These are phyloP conservation scores for Olyra latifolia DNA, from an alignment of 176 grass and related monocot genomes.

Conservation along the genomic window DNA sequence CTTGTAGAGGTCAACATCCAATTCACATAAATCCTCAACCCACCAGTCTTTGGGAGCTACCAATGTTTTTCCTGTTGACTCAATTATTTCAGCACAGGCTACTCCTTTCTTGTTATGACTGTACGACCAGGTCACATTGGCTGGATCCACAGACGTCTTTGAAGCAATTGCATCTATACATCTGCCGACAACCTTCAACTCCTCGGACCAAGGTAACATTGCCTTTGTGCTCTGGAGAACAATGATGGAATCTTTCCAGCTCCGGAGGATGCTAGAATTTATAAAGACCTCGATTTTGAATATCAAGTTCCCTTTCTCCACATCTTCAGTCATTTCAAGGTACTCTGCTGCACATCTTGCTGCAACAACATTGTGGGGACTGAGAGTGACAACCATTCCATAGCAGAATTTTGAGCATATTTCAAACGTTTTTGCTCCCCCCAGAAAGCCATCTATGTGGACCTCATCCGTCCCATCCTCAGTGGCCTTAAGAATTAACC, in stretches of 20 bases:
- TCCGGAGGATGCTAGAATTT: slow-evolving; percentile 77
- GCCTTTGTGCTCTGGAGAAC: slow-evolving; percentile 81
- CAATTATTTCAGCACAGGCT: slow-evolving; percentile 58
- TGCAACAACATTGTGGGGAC: slow-evolving; percentile 83
- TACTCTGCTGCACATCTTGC: slow-evolving; percentile 83
- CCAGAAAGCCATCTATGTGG: slow-evolving; percentile 62
- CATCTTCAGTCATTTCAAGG: slow-evolving; percentile 91
- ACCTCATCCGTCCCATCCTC: slow-evolving; percentile 67
- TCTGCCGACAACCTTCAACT: slow-evolving; percentile 80
- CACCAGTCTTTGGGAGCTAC: slow-evolving; percentile 86
- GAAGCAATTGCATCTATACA: slow-evolving; percentile 91
- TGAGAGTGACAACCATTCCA: slow-evolving; percentile 90
- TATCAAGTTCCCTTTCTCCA: slow-evolving; percentile 95
- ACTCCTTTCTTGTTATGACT: slow-evolving; percentile 64
- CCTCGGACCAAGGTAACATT: slow-evolving; percentile 78
- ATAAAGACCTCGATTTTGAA: slow-evolving; percentile 98
- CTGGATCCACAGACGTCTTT: slow-evolving; percentile 84
- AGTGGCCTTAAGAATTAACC: slow-evolving; percentile 59
- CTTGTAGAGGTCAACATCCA: slow-evolving; percentile 97
- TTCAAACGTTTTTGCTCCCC: slow-evolving; percentile 83
- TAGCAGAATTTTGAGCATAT: slow-evolving; percentile 98
- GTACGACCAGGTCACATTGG: slow-evolving; percentile 88
- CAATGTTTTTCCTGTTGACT: slow-evolving; percentile 41
- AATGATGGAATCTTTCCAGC: slow-evolving; percentile 98
- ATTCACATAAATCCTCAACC: slow-evolving; percentile 89